Conservation (phyloP, 2,329 filamentous ascomycete species). For the Fusarium piperis region DNA sequence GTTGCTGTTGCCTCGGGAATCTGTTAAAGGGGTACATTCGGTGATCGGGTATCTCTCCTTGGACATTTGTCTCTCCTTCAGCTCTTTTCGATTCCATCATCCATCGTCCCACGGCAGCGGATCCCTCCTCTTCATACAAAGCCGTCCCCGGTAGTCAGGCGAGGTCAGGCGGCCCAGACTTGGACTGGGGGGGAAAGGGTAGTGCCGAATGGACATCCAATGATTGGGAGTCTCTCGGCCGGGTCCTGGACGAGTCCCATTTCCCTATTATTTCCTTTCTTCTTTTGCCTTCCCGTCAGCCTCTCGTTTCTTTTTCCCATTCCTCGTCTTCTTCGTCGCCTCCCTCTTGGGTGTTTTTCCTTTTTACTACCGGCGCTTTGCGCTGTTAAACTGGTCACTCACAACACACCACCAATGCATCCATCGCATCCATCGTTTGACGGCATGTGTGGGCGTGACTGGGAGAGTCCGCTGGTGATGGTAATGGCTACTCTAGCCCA, state of each 20-base stretch:
- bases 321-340: background rate
- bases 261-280: slow-evolving; percentile 10
- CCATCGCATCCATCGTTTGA: background rate
- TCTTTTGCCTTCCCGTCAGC: background rate
- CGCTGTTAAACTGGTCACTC: background rate
- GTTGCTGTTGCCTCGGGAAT: slow-evolving; percentile 7
- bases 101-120: slow-evolving; percentile 12
- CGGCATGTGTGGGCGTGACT: background rate
- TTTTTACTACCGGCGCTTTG: background rate
- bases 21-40: background rate
- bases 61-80: background rate
- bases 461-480: background rate
- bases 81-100: background rate
- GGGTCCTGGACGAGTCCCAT: slow-evolving; percentile 14
- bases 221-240: slow-evolving; percentile 27
- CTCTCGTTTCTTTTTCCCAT: slow-evolving; percentile 4
- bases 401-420: slow-evolving; percentile 5
- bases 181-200: slow-evolving; percentile 2
- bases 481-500: background rate
- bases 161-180: slow-evolving; percentile 26
- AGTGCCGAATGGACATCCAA: slow-evolving; percentile 7
- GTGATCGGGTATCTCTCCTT: background rate
- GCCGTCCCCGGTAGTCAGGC: slow-evolving; percentile 29
- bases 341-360: background rate
- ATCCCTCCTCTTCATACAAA: background rate